Base-by-base conservation (phyloP, 2,329 filamentous ascomycete species). In the Dactylellina haptotyla region DNA sequence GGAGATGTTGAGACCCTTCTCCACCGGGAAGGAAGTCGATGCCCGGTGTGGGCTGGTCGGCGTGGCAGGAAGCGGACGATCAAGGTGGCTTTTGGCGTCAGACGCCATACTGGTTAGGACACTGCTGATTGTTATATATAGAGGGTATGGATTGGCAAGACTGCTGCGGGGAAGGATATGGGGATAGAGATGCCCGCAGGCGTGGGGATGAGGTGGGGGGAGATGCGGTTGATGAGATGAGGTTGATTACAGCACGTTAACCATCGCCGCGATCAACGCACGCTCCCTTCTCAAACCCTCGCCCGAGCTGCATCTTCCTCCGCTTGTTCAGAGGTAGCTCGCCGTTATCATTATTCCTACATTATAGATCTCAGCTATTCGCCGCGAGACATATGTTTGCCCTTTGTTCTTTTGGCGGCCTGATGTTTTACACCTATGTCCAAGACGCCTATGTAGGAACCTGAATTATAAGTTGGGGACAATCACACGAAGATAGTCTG, bases 11-110 rank as follows among this genome's bases (percentile, higher is more conserved):
- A 63, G 26, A 9, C 57, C 26, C 14, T 58, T 62, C 9, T 45
- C 4, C 5, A 51, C 16, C 6, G 63, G 63, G 16, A 58, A 32
- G 20, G 48, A 57, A 5, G 48, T 32, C 2, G 51, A 41, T 18
- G 50, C 20, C 28, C n/a, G 43, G 6, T 50, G 57, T 16, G 18
- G 10, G n/a, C 25, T 45, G 4, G 26, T 18, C 20, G 65, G 65
- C 50, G 59, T 57, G 56, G 65, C 65, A 14, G 57, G 65, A 4
- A 70, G 39, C 9, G 65, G 56, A 6, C 56, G 48, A 30, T 57
- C 46, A 8, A 56, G 28, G 23, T 23, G 26, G 25, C 6, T 16
- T 23, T 50, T 65, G 14, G n/a, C n/a, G n/a, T n/a, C n/a, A n/a
- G n/a, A n/a, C n/a, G n/a, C n/a, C n/a, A n/a, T n/a, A n/a, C n/a